phyloP scores from a whole-genome alignment of 192 early-diverging fungal genomes.

The Linderina pennispora region DNA sequence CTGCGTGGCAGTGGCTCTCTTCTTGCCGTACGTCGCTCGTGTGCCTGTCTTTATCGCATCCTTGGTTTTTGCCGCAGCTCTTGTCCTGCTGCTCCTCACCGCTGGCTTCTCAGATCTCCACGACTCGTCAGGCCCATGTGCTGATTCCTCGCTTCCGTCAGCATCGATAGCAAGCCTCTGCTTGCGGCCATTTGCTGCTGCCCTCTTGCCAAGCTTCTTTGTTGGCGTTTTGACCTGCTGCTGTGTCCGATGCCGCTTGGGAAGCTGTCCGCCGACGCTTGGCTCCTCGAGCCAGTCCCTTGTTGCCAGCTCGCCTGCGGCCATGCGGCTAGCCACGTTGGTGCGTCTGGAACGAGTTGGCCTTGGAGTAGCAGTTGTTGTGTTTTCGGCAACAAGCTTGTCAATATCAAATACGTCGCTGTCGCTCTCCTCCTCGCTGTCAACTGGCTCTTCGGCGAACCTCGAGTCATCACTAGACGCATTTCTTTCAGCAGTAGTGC shows the following conservation, averaged over 20 bases:
- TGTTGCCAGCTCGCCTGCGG: neutral
- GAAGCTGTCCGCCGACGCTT: neutral
- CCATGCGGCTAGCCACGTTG: neutral
- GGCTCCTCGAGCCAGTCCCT: neutral
- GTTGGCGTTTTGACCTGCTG: neutral
- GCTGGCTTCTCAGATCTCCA: neutral
- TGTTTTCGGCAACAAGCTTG: neutral
- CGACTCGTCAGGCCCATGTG: neutral
- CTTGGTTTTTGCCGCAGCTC: neutral
- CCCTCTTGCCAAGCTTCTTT: neutral
- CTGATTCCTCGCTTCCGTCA: neutral
- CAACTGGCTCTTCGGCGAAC: neutral
- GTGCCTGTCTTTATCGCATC: neutral
- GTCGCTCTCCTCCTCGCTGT: neutral
- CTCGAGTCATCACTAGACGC: neutral
- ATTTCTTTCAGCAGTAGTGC: neutral
- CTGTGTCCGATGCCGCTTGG: neutral
- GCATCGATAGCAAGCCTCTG: neutral
- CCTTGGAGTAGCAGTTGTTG: neutral
- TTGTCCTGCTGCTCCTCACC: neutral
- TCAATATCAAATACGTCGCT: neutral
- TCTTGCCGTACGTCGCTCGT: neutral
- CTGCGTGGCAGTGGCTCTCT: neutral
- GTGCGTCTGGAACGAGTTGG: neutral
- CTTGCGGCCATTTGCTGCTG: neutral